These are phyloP conservation scores for Boletus patriciae DNA, from an alignment of 768 basidiomycete genomes.

Conservation along the genomic window DNA sequence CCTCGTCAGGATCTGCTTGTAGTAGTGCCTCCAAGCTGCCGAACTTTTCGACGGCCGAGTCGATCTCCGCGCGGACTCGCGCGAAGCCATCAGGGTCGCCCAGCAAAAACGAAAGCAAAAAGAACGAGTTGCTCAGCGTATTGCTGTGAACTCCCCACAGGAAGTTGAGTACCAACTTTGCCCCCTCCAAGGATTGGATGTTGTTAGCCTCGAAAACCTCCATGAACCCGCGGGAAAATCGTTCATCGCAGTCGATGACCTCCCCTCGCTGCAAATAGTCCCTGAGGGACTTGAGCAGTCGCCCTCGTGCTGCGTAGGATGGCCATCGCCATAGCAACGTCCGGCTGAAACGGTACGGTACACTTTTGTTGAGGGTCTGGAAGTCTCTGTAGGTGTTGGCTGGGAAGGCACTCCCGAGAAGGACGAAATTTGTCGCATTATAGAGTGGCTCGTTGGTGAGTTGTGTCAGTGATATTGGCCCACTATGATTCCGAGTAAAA, in stretches of 20 bases:
- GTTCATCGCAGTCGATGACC: not conserved
- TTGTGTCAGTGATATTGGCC: slow-evolving; percentile 14
- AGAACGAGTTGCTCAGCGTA: slow-evolving; percentile 19
- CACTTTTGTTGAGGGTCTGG: slow-evolving; percentile 13
- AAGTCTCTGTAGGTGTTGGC: slow-evolving; percentile 23
- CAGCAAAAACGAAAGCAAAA: slow-evolving; percentile 34
- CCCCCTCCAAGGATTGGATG: slow-evolving; percentile 18
- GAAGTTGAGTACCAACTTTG: slow-evolving; percentile 20
- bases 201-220: slow-evolving; percentile 18
- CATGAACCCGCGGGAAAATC: slow-evolving; percentile 15
- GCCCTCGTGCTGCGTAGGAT: slow-evolving; percentile 13
- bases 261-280: slow-evolving; percentile 16
- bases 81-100: slow-evolving; percentile 44
- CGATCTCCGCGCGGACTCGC: slow-evolving; percentile 48
- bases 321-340: slow-evolving; percentile 14
- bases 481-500: not conserved
- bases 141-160: slow-evolving; percentile 26
- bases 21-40: slow-evolving; percentile 16
- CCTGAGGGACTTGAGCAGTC: slow-evolving; percentile 9
- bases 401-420: slow-evolving; percentile 23
- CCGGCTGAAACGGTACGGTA: slow-evolving; percentile 20
- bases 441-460: slow-evolving; percentile 23
- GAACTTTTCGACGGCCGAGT: slow-evolving; percentile 23
- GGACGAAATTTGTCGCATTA: slow-evolving; percentile 14
- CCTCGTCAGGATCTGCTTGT: slow-evolving; percentile 2